Base-by-base conservation (phyloP, 2,329 filamentous ascomycete genomes). In the Apiospora arundinis region DNA sequence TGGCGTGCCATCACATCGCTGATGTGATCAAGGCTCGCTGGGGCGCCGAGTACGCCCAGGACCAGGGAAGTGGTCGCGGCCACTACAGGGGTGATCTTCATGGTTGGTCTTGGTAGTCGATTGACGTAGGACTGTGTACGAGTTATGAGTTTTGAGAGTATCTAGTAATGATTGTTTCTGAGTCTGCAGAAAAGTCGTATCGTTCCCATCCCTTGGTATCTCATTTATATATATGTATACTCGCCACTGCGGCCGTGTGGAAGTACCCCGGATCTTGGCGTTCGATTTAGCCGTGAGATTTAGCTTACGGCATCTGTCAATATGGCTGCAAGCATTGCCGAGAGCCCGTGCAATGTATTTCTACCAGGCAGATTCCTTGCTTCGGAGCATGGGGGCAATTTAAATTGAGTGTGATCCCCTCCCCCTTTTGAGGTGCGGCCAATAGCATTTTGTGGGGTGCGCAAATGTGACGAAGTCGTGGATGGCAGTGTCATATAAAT, bases 21-120 rank as follows among this genome's bases (percentile, higher is more conserved):
- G 23, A 45, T 67, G 9, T 28, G 25, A 25, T 40, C 67, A 8
- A 37, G 18, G 7, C 8, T 28, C 3, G 28, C 16, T 21, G 67
- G 67, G 28, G 67, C 67, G 12, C 67, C 45, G 21, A 68, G 67
- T 0, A 68, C 67, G 67, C 42, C 68, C 74, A 70, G 40, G 74
- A 76, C 46, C 77, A 79, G 67, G 76, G 73, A 73, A 75, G 78
- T 70, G 74, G 78, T 65, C 32, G 56, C 56, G 18, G 11, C 9
- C 6, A 23, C 8, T 9, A 63, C 0, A 11, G 56, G 40, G 18
- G 56, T 63, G 32, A 63, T 14, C 56, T 63, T 63, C 56, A 63
- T 63, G 32, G 32, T 12, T 32, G 45, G 5, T 18, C 14, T 8
- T 6, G 1, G 4, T 48, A 14, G 23, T 37, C 2, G 52, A 21